Conservation (phyloP, 1,284 basidiomycete species). For the Stygiomarasmius scandens region DNA sequence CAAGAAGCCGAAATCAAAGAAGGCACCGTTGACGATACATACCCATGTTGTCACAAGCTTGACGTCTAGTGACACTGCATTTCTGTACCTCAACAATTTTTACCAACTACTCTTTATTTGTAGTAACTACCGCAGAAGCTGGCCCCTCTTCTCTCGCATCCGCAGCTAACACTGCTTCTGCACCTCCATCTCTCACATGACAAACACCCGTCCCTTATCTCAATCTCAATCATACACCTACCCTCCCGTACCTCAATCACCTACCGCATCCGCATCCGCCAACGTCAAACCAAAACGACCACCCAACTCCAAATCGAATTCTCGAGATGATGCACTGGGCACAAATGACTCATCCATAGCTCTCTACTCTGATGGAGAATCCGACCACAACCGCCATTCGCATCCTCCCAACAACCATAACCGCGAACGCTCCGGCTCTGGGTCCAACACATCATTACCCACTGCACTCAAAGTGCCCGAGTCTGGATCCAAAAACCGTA, state of each 20-base stretch:
- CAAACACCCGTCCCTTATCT: too few relatives aligned
- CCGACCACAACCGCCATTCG: neutral
- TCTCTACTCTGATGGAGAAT: neutral
- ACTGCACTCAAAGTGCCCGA: neutral
- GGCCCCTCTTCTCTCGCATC: neutral
- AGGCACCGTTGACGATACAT: neutral
- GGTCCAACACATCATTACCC: neutral
- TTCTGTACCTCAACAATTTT: too few relatives aligned
- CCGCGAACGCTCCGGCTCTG: neutral
- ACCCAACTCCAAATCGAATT: neutral
- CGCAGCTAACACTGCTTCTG: neutral
- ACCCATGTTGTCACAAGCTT: too few relatives aligned
- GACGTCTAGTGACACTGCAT: too few relatives aligned
- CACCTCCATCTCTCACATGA: neutral
- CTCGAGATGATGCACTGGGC: neutral
- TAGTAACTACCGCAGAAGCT: neutral
- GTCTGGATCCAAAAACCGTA: neutral
- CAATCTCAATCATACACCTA: neutral
- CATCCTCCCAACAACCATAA: neutral
- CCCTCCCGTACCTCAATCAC: neutral
- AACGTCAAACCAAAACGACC: neutral
- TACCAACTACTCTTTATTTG: too few relatives aligned
- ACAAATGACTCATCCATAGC: conserved; percentile 11
- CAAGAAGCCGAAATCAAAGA: conserved; percentile 11
- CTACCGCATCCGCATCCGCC: neutral